Conservation (phyloP, 805 yeast species). For the Ogataea sp. region DNA sequence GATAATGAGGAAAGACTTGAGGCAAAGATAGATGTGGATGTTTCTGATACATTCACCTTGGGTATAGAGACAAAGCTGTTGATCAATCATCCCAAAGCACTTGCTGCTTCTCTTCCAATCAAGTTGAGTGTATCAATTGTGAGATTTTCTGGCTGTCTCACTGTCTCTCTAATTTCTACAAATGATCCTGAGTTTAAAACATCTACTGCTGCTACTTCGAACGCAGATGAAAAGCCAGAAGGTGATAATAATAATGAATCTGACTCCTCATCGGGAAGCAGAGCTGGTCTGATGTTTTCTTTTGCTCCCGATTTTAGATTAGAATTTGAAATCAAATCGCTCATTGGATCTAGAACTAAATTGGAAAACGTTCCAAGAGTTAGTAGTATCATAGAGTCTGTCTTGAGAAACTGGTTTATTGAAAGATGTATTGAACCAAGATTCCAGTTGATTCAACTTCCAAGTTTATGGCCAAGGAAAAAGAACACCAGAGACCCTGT, state of each 20-base stretch:
- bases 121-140: slow-evolving; percentile 80
- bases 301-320: slow-evolving; percentile 87
- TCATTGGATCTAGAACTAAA: slow-evolving; percentile 89
- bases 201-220: too few relatives aligned
- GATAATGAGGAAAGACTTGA: slow-evolving; percentile 48
- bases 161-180: slow-evolving; percentile 58
- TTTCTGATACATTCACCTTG: slow-evolving; percentile 77
- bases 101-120: slow-evolving; percentile 83
- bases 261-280: slow-evolving; percentile 5
- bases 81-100: slow-evolving; percentile 74
- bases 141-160: slow-evolving; percentile 82
- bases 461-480: slow-evolving; percentile 79
- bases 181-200: slow-evolving; percentile 12
- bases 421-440: slow-evolving; percentile 93
- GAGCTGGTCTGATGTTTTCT: slow-evolving; percentile 55
- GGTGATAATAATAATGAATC: not conserved
- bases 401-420: slow-evolving; percentile 79
- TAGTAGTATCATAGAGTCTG: slow-evolving; percentile 73
- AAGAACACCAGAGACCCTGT: slow-evolving; percentile 41
- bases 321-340: slow-evolving; percentile 80
- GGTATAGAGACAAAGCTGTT: slow-evolving; percentile 77
- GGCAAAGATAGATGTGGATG: slow-evolving; percentile 86
- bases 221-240: too few relatives aligned
- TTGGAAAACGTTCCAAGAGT: slow-evolving; percentile 91
- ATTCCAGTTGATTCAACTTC: slow-evolving; percentile 76